Conservation (phyloP, 768 basidiomycete genomes). For the Clathrus columnatus region DNA sequence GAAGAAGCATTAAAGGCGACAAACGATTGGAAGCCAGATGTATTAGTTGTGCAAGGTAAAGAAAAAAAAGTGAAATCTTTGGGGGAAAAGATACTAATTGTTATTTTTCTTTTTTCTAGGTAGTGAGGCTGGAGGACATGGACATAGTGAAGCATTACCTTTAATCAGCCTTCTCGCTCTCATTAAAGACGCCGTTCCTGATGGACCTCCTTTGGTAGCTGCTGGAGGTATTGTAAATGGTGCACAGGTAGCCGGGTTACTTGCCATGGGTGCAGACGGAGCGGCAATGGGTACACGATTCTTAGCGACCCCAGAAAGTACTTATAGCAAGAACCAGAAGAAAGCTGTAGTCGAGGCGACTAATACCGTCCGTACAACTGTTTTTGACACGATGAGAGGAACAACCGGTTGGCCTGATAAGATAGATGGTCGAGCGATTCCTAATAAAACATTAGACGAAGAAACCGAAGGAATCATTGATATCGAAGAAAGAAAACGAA, state of each 20-base stretch:
- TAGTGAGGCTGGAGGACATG: slow-evolving; percentile 76
- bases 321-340: slow-evolving; percentile 46
- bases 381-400: slow-evolving; percentile 51
- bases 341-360: slow-evolving; percentile 37
- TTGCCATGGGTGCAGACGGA: slow-evolving; percentile 61
- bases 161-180: slow-evolving; percentile 51
- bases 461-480: slow-evolving; percentile 37
- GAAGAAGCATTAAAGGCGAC: slow-evolving; percentile 50
- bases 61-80: background rate
- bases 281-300: slow-evolving; percentile 71
- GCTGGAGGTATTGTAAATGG: slow-evolving; percentile 70
- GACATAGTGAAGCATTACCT: slow-evolving; percentile 45
- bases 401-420: slow-evolving; percentile 52
- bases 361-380: slow-evolving; percentile 47
- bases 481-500: slow-evolving; percentile 33
- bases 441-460: slow-evolving; percentile 50
- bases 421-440: slow-evolving; percentile 52
- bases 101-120: slow-evolving; percentile 33
- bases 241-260: slow-evolving; percentile 51
- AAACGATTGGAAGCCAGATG: slow-evolving; percentile 64
- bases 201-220: slow-evolving; percentile 45
- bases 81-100: too few relatives aligned
- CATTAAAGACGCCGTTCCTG: slow-evolving; percentile 36
- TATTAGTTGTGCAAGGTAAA: slow-evolving; percentile 70
- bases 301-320: slow-evolving; percentile 55